Base-by-base conservation (phyloP, 768 basidiomycete species). In the Suillus spraguei region DNA sequence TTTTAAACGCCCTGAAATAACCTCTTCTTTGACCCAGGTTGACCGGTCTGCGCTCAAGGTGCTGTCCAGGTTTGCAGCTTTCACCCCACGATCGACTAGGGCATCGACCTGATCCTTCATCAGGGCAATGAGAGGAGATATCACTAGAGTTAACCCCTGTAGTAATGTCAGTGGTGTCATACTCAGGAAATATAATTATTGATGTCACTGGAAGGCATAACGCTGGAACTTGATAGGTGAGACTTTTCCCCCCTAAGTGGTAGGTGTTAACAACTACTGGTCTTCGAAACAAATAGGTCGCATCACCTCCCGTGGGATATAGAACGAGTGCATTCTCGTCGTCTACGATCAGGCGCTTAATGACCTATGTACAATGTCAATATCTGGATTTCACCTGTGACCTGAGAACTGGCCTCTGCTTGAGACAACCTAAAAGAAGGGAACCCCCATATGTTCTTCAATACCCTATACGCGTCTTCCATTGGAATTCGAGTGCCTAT, bases 61-160 rank as follows among this genome's bases (percentile, higher is more conserved):
- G 60, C 78, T 79, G 62, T 83, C 82, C 20, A 83, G 62, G 55
- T 71, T 75, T 1, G 79, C 78, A 6, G 80, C 80, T 14, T 74
- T 72, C 22, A 81, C 74, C 1, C 78, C 77, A 9, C 71, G 73
- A 10, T 66, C 38, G 7, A 65, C 62, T 4, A 80, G 71, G 3
- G 69, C 71, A 65, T 79, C 78, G 39, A 79, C 79, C 66, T 81
- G 79, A 59, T 80, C 79, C 49, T 76, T 74, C 74, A 77, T 78
- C 8, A 78, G 63, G 2, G 71, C 70, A 33, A 79, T 73, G 11
- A 79, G 69, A 1, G 78, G 78, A 9, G 75, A 76, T 24, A 79
- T 76, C 20, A 79, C 78, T 24, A 80, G 68, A 2, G 75, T 77
- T n/a, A 76, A 61, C 17, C 73, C 72, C 59, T 68, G 62, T 11